Evolutionary conservation across 1,284 basidiomycete species (phyloP).

Genomic region (Leccinum griseonigrum): DNA sequence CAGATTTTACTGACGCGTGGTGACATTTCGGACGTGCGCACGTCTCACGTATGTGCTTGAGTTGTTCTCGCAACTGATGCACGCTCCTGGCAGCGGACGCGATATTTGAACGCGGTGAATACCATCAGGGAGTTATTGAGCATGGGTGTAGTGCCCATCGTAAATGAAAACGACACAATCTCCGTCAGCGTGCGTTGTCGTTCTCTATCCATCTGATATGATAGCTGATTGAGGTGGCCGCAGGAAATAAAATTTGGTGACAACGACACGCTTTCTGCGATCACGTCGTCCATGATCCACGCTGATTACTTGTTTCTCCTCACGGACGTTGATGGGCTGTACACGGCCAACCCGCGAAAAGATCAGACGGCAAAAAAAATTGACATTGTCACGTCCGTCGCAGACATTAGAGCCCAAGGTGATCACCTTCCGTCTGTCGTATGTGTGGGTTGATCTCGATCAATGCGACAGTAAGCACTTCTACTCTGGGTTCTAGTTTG

Average conservation of each 20-base stretch:
- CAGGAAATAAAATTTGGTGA: slow-evolving; percentile 99
- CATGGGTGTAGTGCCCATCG: slow-evolving; percentile 91
- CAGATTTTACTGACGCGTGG: slow-evolving; percentile 93
- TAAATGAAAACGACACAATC: slow-evolving; percentile 96
- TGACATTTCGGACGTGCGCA: slow-evolving; percentile 93
- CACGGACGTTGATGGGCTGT: slow-evolving; percentile 96
- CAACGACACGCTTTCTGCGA: slow-evolving; percentile 97
- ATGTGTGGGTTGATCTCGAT: background rate
- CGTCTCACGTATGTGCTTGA: background rate
- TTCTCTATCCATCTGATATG: background rate
- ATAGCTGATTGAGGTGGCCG: slow-evolving; percentile 2
- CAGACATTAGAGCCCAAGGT: slow-evolving; percentile 82
- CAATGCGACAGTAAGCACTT: slow-evolving; percentile 71
- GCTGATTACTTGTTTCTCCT: slow-evolving; percentile 96
- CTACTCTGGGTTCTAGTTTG: slow-evolving; percentile 87
- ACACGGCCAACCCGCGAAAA: slow-evolving; percentile 92
- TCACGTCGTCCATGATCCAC: slow-evolving; percentile 95
- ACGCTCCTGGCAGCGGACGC: slow-evolving; percentile 63
- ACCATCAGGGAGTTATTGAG: slow-evolving; percentile 86
- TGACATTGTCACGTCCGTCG: slow-evolving; percentile 80
- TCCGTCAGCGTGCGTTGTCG: slow-evolving; percentile 79
- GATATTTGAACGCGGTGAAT: slow-evolving; percentile 93
- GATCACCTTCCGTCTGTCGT: background rate
- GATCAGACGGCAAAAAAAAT: slow-evolving; percentile 83
- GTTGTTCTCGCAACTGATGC: slow-evolving; percentile 1